Evolutionary conservation across 1,284 basidiomycete species (phyloP), one percentile per base, ranked within the genome.

Genomic region (Ceratobasidium papillatum): DNA sequence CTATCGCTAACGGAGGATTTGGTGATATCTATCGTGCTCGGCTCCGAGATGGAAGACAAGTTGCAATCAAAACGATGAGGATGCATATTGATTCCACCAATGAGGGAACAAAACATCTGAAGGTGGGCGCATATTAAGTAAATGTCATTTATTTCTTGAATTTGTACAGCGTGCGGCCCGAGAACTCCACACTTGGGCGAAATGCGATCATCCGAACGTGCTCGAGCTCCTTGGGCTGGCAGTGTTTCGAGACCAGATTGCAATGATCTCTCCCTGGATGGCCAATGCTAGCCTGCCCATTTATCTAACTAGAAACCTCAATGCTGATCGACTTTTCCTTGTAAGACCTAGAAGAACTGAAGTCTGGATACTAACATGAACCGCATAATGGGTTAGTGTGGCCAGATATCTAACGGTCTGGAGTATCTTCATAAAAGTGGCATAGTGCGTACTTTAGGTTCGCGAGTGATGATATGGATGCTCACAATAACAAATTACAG

Each of bases 261-360:
- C 19, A 3, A 68, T 68, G 65, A 27, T 68, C 3, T 68, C 65
- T 14, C 51, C 43, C 3, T 65, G 63, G 65, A 54, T 68, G 49
- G 65, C 22, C 17, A 68, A 68, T 27, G 65, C 49, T 3, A 43
- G 22, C 36, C 32, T 68, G 19, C 47, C 47, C 3, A 36, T 3
- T n/a, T 68, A 52, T 54, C 51, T 68, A 2, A 22, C 65, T 17
- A 22, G 22, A 51, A 30, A 68, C n/a, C 49, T 32, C 30, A 5
- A 43, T 8, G 19, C 47, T 12, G 51, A 68, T 27, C 47, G 59
- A 7, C 11, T 22, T 5, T 17, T n/a, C 5, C n/a, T 62, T 12
- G 59, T 62, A 11, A 62, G 59, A 3, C 8, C 27, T 34, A 22
- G 22, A 52, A 2, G n/a, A 52, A 27, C 7, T 49, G 47, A 17